Evolutionary conservation across 2,329 filamentous ascomycete species (phyloP), one percentile per base, ranked within the genome.

Genomic region (Aspergillus sp.): DNA sequence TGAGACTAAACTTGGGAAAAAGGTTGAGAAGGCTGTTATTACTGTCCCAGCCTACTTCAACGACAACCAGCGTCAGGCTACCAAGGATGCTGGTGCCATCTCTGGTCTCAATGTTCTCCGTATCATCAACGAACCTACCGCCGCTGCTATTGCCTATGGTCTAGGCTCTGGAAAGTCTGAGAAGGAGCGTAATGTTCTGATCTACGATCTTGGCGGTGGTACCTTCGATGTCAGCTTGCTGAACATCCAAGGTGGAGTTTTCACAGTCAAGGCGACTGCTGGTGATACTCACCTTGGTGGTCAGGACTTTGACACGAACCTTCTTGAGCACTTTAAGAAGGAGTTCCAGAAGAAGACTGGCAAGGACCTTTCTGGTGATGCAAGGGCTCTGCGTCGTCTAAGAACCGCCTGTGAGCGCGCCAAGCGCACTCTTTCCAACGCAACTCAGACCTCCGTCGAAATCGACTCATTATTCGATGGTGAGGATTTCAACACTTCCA

Each of bases 41-140:
- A 99, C 95, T 63, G 95, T 98, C 59, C 95, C 95, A 58, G 95
- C 95, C 76, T 99, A 99, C 87, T 99, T 99, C 91, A 98, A 98
- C 86, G 95, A 99, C 88, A 96, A 96, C 86, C 95, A 99, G 85
- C 90, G 95, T 82, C 95, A 98, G 83, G 91, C 95, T 67, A 99
- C 95, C 82, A 98, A 98, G 89, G 95, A 98, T 76, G 95, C 95
- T 67, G 95, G 95, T 88, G 90, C 93, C 78, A 99, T 99, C 75
- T 83, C 93, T 73, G 95, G 93, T 70, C 88, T 99, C 64, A 97
- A 98, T 82, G 92, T 99, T 69, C 93, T 99, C 79, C 93, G 95
- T 86, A 98, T 99, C 83, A 98, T 99, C 84, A 99, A 99, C 87
- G 95, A 99, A 85, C 95, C 95, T 62, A 99, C 95, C 64, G 95